phyloP scores from a whole-genome alignment of 495 filamentous ascomycete genomes.

The Oidiodendron maius region DNA sequence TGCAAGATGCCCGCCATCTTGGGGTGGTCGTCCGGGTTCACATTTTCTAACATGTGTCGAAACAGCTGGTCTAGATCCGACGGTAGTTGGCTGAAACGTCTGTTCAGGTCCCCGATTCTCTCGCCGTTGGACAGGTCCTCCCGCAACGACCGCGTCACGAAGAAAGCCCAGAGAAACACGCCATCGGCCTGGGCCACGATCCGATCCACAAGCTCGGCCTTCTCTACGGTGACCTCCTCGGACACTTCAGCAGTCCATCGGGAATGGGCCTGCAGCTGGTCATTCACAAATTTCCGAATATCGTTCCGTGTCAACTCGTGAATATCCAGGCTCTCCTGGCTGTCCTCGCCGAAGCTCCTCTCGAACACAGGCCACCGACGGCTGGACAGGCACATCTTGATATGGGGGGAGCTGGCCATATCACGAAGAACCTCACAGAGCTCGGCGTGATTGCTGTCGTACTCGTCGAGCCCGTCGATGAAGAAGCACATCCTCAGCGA shows the following conservation, averaged over 20 bases:
- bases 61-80: not conserved
- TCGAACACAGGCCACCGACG: slow-evolving; percentile 24
- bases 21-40: no score
- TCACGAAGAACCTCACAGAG: slow-evolving; percentile 18
- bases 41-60: slow-evolving; percentile 1
- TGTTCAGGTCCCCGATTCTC: not conserved
- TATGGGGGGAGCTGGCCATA: not conserved
- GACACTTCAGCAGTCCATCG: not conserved
- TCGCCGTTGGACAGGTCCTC: not conserved
- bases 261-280: not conserved
- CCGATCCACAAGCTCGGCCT: not conserved
- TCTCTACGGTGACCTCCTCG: not conserved
- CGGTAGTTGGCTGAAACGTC: not conserved
- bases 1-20: no score
- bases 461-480: slow-evolving; percentile 1
- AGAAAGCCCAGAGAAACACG: not conserved
- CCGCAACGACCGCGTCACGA: not conserved
- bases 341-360: slow-evolving; percentile 1
- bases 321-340: not conserved
- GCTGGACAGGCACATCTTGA: slow-evolving; percentile 32
- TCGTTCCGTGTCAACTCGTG: not conserved
- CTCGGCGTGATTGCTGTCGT: slow-evolving; percentile 17
- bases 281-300: slow-evolving; percentile 2
- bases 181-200: slow-evolving; percentile 3
- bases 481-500: not conserved